Evolutionary conservation across 1,139 yeast genomes (phyloP).

Genomic region (Suhomyces maxii): DNA sequence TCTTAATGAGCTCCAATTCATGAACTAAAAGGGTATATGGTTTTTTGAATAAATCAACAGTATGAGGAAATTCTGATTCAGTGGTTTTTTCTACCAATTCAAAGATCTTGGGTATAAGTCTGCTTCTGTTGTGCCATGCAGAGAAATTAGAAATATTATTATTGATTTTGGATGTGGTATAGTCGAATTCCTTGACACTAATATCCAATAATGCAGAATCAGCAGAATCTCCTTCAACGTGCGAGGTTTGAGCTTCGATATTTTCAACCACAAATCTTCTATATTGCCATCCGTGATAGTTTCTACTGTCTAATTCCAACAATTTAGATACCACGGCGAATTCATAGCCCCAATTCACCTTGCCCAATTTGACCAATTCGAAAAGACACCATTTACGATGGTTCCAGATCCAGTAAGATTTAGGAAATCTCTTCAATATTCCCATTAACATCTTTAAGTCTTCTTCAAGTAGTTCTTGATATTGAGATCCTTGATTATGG

Average conservation of each 20-base stretch:
- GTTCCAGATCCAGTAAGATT: conserved; percentile 96
- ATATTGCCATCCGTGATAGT: conserved; percentile 96
- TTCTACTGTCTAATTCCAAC: conserved; percentile 72
- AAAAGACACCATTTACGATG: conserved; percentile 84
- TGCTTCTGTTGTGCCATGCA: conserved; percentile 93
- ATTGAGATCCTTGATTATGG: conserved; percentile 12
- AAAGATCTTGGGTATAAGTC: conserved; percentile 59
- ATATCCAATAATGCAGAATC: conserved; percentile 23
- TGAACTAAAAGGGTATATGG: conserved; percentile 42
- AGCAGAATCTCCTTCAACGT: background rate
- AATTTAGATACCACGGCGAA: conserved; percentile 66
- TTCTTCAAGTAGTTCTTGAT: conserved; percentile 39
- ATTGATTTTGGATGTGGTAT: conserved; percentile 76
- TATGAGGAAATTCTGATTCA: conserved; percentile 11
- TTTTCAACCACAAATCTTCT: conserved; percentile 67
- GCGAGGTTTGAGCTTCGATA: conserved; percentile 33
- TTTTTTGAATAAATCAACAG: conserved; percentile 19
- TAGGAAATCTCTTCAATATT: conserved; percentile 68
- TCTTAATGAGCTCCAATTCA: conserved; percentile 70
- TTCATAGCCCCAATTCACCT: conserved; percentile 67
- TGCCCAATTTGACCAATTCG: conserved; percentile 45
- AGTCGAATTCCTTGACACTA: conserved; percentile 60
- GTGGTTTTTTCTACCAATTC: conserved; percentile 13
- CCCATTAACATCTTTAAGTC: conserved; percentile 66
- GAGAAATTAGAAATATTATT: conserved; percentile 87